Evolutionary conservation across 177 flowering plant species (phyloP), one percentile per base, ranked within the genome.

Genomic region (Vitis hybrid): DNA sequence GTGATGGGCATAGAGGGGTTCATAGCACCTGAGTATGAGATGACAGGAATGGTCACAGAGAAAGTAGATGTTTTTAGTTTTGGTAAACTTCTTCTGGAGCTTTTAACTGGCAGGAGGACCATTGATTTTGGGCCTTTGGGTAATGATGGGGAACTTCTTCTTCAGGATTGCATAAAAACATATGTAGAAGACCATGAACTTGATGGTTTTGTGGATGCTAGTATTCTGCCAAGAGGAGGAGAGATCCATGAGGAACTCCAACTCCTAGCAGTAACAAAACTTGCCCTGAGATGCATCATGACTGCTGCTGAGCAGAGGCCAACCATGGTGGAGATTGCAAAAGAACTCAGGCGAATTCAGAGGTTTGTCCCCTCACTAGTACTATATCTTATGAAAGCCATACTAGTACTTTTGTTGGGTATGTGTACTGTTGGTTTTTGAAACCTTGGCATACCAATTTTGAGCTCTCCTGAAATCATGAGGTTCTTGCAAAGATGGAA

Each of bases 261-360:
- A 53, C 13, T 69, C 60, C 60, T 56, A 68, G 60, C 61, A 39
- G 55, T 60, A 60, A 8, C 1, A 18, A 50, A 49, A 26, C 59
- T 76, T 64, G 75, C 75, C 14, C 0, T 62, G n/a, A 72, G 60
- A 18, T 76, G 79, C 51, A 56, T 48, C 48, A 15, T n/a, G 2
- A 13, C 39, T 11, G 7, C 39, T 15, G 59, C 29, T 53, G 52
- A 68, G 19, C 53, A 72, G 19, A 57, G 74, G n/a, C 73, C 68
- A 18, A 65, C 65, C 14, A 67, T 64, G 75, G 39, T 61, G 15
- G 55, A 56, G 33, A 66, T 59, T 16, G 68, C 76, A 55, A 72
- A 66, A 73, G 64, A 73, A 51, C 72, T 76, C 11, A 15, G 66
- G 53, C 58, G 39, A 11, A 53, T 59, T 39, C 48, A 39, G 48